Evolutionary conservation across 176 grass and related monocot genomes (phyloP).

Genomic region (Cocos nucifera): DNA sequence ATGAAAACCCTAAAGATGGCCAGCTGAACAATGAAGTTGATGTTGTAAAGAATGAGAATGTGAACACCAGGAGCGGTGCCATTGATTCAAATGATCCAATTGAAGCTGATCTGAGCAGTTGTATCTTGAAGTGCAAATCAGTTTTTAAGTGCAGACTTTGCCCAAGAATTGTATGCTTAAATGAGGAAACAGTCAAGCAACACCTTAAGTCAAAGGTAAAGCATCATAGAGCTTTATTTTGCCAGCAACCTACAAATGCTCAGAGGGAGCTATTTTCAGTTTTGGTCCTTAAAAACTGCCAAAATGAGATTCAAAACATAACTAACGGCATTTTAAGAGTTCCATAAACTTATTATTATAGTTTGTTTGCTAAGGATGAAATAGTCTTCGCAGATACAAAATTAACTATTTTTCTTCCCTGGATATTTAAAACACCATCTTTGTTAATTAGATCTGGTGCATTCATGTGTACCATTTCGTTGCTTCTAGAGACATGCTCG

Average conservation of each 20-base stretch:
- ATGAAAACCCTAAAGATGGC: conserved; percentile 13
- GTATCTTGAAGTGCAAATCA: conserved; percentile 77
- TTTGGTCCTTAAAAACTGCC: no score
- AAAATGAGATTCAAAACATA: no score
- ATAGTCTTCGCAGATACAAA: no score
- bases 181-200: conserved; percentile 55
- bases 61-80: conserved; percentile 18
- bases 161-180: conserved; percentile 82
- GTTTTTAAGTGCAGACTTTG: conserved; percentile 88
- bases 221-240: background rate
- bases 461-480: conserved; percentile 12
- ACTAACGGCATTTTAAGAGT: no score
- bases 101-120: conserved; percentile 39
- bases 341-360: no score
- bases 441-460: background rate
- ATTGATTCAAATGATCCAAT: conserved; percentile 22
- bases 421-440: background rate
- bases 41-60: conserved; percentile 13
- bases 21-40: conserved; percentile 26
- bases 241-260: no score
- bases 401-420: no score
- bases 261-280: no score
- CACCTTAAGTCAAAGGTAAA: conserved; percentile 91
- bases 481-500: conserved; percentile 58
- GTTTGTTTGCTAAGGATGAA: no score